Percentiles rank a stretch among this genome's conserved stretches.
phyloP scores from a whole-genome alignment of 1,284 basidiomycete species.

The Marasmius oreades region DNA sequence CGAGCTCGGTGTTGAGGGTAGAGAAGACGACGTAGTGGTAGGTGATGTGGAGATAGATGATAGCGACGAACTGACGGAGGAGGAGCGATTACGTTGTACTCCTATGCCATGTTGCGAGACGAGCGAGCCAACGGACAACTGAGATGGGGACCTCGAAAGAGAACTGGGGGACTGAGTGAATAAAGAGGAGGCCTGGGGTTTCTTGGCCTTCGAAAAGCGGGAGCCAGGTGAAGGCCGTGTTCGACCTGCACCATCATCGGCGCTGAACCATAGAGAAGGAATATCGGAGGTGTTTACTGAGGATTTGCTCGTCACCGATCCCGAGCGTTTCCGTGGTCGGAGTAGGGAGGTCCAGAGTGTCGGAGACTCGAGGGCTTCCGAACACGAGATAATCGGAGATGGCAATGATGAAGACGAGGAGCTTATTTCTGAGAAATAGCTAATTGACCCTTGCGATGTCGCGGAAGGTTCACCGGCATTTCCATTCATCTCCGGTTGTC shows the following conservation, averaged over 20 bases:
- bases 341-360: conserved; percentile 12
- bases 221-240: background rate
- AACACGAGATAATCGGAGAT: background rate
- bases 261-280: conserved; percentile 14
- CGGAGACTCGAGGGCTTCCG: background rate
- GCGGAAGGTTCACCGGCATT: background rate
- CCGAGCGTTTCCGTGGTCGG: conserved; percentile 8
- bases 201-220: background rate
- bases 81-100: conserved; percentile 5
- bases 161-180: no score
- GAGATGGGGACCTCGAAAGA: background rate
- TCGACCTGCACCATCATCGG: conserved; percentile 7
- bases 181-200: background rate
- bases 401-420: conserved; percentile 4
- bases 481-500: conserved; percentile 2
- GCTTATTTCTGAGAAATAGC: conserved; percentile 6
- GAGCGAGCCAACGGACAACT: background rate
- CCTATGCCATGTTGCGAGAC: background rate
- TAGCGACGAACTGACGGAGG: background rate
- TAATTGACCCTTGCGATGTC: background rate
- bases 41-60: conserved; percentile 9
- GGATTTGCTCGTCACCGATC: background rate
- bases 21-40: conserved; percentile 6
- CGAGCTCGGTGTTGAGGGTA: conserved; percentile 24
- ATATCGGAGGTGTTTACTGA: conserved; percentile 6